Evolutionary conservation across 2,329 filamentous ascomycete species (phyloP), one percentile per base, ranked within the genome.

Genomic region (Gaeumannomyces tritici): DNA sequence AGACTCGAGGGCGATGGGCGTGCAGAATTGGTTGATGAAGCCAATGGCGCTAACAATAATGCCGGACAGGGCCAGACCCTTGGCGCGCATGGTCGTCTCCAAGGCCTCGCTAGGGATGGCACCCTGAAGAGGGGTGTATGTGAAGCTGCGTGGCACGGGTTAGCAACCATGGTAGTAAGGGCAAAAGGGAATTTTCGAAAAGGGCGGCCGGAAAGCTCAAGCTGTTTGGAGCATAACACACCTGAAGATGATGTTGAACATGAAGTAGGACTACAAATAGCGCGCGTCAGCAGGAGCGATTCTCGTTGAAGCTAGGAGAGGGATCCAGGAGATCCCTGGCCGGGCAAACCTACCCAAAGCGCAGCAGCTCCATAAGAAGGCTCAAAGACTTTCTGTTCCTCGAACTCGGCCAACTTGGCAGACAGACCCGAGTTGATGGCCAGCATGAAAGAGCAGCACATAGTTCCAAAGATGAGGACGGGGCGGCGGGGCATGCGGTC

Each of bases 1-100:
- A 26, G 33, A 27, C 3, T 55, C 57, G 0, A 81, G 71, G 21
- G 75, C 78, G 58, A 80, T 79, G 15, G 79, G 78, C 0, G 75
- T 75, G 12, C 76, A 76, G 57, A 79, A 81, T 65, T 76, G 75
- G 67, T 79, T 80, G 73, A 81, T 77, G 67, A 80, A 80, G 29
- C 77, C 75, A 55, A 79, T 70, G 29, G 74, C 71, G 64, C 73
- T 77, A 66, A 79, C 76, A 61, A 80, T 73, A 64, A 80, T 72
- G n/a, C 73, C 74, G 1, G 75, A 78, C 4, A 73, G 69, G 4
- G 78, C 78, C 21, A 80, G 69, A 64, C 79, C 78, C 70, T 80
- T 80, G 63, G 78, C 76, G 61, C 78, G 76, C 51, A 73, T 78
- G 4, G 78, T 79, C 1, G 77, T 80, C 66, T 79, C 78, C 35